Evolutionary conservation across 805 yeast species (phyloP).

Genomic region (Saturnispora besseyi): DNA sequence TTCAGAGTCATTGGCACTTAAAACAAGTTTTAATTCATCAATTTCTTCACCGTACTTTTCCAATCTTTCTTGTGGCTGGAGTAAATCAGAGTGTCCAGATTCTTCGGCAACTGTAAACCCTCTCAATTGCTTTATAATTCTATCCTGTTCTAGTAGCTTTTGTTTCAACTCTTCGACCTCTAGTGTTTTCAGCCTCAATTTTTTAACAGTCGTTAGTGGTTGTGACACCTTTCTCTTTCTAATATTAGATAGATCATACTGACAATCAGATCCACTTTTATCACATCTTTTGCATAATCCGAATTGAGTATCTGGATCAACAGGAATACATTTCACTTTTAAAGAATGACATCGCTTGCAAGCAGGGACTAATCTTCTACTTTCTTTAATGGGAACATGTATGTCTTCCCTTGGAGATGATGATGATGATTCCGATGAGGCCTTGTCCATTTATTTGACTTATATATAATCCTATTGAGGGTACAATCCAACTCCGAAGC

Average conservation of each 20-base stretch:
- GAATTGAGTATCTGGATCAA: conserved; percentile 44
- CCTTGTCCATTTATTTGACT: not conserved
- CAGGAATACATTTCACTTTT: conserved; percentile 78
- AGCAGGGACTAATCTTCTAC: conserved; percentile 42
- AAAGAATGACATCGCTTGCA: conserved; percentile 72
- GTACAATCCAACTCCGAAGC: not conserved
- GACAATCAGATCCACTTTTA: conserved; percentile 55
- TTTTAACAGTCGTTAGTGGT: conserved; percentile 9
- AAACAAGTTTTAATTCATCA: conserved; percentile 28
- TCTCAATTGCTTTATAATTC: conserved; percentile 7
- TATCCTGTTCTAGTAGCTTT: conserved; percentile 8
- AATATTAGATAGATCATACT: conserved; percentile 53
- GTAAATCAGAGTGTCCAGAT: conserved; percentile 21
- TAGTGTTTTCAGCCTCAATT: conserved; percentile 22
- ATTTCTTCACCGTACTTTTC: conserved; percentile 35
- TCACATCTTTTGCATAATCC: conserved; percentile 71
- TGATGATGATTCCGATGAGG: not conserved
- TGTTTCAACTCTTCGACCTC: conserved; percentile 18
- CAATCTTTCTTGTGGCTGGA: conserved; percentile 7
- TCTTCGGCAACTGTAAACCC: conserved; percentile 16
- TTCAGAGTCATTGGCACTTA: conserved; percentile 27
- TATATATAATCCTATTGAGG: not conserved
- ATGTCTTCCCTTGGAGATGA: not conserved
- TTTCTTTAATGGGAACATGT: not conserved
- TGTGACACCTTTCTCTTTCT: conserved; percentile 33